These are phyloP conservation scores for Paecilomyces sp. DNA, from an alignment of 2,329 filamentous ascomycete genomes.

Conservation along the genomic window DNA sequence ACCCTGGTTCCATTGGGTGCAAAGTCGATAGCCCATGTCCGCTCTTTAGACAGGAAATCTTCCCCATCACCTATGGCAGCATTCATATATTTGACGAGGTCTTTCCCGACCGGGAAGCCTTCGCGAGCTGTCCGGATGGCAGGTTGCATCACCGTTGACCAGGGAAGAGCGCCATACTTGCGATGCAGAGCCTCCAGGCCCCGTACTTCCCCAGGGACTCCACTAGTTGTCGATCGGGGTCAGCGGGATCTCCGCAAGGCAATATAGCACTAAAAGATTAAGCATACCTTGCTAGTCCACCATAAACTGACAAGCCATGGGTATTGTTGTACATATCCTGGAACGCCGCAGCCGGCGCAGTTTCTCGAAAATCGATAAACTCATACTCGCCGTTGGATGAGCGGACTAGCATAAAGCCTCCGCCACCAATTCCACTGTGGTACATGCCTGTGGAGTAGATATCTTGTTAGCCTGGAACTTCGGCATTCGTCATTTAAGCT, in stretches of 20 bases:
- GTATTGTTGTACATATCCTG: conserved; percentile 81
- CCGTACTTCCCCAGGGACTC: conserved; percentile 55
- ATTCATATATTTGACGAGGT: conserved; percentile 68
- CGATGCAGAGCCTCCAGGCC: conserved; percentile 73
- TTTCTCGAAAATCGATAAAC: conserved; percentile 83
- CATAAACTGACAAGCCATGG: conserved; percentile 56
- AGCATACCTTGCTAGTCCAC: conserved; percentile 59
- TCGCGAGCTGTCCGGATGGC: conserved; percentile 66
- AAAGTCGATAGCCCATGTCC: conserved; percentile 80
- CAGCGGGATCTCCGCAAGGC: neutral
- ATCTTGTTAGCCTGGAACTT: neutral
- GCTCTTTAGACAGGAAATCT: conserved; percentile 67
- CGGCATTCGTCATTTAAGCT: conserved; percentile 2
- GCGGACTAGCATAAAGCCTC: conserved; percentile 81
- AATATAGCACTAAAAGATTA: neutral
- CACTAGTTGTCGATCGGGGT: conserved; percentile 28
- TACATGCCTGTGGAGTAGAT: conserved; percentile 52
- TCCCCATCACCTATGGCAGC: conserved; percentile 40
- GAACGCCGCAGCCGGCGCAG: conserved; percentile 72
- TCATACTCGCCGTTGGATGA: conserved; percentile 69
- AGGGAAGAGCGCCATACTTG: conserved; percentile 54
- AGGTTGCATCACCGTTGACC: conserved; percentile 65
- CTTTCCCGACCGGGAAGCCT: conserved; percentile 66
- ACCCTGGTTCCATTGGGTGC: conserved; percentile 72
- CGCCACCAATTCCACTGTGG: conserved; percentile 76